phyloP scores from a whole-genome alignment of 2,329 filamentous ascomycete genomes.

The Aspergillus fumigatiaffinis region DNA sequence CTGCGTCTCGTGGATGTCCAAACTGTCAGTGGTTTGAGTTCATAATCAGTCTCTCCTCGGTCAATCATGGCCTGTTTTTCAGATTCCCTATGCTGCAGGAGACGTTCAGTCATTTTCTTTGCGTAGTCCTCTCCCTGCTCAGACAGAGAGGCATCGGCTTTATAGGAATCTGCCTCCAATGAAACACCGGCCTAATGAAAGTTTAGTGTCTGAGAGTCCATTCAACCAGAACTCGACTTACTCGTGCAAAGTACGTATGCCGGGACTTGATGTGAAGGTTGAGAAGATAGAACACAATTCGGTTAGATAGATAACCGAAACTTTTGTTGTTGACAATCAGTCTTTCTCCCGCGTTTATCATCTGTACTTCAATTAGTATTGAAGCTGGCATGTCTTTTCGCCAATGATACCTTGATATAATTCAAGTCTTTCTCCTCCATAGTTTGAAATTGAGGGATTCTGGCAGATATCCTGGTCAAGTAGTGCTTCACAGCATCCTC shows the following conservation, averaged over 20 bases:
- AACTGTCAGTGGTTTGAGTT: conserved; percentile 76
- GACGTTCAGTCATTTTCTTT: conserved; percentile 75
- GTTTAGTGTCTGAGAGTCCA: conserved; percentile 9
- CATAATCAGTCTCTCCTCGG: conserved; percentile 62
- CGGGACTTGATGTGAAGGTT: conserved; percentile 96
- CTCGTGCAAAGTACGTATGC: conserved; percentile 86
- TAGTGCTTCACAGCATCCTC: conserved; percentile 92
- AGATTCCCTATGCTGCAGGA: conserved; percentile 77
- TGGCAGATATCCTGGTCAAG: conserved; percentile 79
- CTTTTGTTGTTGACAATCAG: conserved; percentile 96
- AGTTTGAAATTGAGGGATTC: conserved; percentile 93
- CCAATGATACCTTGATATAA: conserved; percentile 70
- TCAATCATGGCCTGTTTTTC: conserved; percentile 69
- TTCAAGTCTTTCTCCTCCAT: conserved; percentile 94
- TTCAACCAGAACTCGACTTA: conserved; percentile 19
- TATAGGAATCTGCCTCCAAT: conserved; percentile 85
- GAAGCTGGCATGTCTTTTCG: neutral
- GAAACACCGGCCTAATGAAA: conserved; percentile 65
- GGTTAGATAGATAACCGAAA: conserved; percentile 93
- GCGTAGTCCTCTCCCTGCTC: conserved; percentile 77
- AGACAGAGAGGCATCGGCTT: conserved; percentile 80
- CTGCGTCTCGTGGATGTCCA: conserved; percentile 93
- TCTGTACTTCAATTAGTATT: conserved; percentile 41
- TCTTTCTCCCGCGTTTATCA: conserved; percentile 94
- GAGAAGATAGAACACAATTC: conserved; percentile 96